Percentiles rank a stretch among this genome's conserved stretches.
Conservation (phyloP, 352 stramenopile species). For the Thalassiosira hispida region DNA sequence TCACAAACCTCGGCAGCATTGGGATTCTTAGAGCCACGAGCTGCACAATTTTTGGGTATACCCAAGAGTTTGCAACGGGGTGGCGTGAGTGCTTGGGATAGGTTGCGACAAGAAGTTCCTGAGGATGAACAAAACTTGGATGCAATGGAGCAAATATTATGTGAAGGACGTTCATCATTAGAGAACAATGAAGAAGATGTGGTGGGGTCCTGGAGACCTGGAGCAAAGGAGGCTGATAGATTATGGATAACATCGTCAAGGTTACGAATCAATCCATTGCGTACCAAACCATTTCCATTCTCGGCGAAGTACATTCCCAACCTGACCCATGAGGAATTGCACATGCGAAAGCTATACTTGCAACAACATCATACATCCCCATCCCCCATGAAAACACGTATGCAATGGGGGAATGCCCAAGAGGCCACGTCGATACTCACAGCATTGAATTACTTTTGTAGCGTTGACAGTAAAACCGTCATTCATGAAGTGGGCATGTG, state of each 20-base stretch:
- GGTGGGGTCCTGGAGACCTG: slow-evolving; percentile 24
- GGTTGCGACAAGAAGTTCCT: slow-evolving; percentile 53
- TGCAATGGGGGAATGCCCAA: slow-evolving; percentile 83
- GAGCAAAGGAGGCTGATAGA: slow-evolving; percentile 21
- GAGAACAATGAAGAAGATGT: neutral
- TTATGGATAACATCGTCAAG: slow-evolving; percentile 28
- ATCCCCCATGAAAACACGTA: slow-evolving; percentile 55
- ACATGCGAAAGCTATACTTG: slow-evolving; percentile 22
- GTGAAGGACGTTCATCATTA: slow-evolving; percentile 14
- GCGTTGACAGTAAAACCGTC: slow-evolving; percentile 42
- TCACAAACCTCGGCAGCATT: slow-evolving; percentile 74
- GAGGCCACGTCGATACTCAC: slow-evolving; percentile 82
- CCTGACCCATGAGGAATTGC: slow-evolving; percentile 50
- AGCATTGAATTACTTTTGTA: slow-evolving; percentile 80
- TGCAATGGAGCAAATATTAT: slow-evolving; percentile 68
- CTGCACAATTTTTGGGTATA: slow-evolving; percentile 67
- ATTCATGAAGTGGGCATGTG: slow-evolving; percentile 83
- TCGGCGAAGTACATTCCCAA: slow-evolving; percentile 64
- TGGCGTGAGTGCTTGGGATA: slow-evolving; percentile 66
- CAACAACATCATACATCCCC: slow-evolving; percentile 19
- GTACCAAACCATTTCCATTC: slow-evolving; percentile 53
- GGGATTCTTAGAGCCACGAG: slow-evolving; percentile 72
- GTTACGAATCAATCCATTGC: slow-evolving; percentile 13
- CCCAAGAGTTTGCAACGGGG: slow-evolving; percentile 64
- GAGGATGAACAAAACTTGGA: slow-evolving; percentile 53